Conservation (phyloP, 352 stramenopile genomes). For the Aphanomyces astaci region DNA sequence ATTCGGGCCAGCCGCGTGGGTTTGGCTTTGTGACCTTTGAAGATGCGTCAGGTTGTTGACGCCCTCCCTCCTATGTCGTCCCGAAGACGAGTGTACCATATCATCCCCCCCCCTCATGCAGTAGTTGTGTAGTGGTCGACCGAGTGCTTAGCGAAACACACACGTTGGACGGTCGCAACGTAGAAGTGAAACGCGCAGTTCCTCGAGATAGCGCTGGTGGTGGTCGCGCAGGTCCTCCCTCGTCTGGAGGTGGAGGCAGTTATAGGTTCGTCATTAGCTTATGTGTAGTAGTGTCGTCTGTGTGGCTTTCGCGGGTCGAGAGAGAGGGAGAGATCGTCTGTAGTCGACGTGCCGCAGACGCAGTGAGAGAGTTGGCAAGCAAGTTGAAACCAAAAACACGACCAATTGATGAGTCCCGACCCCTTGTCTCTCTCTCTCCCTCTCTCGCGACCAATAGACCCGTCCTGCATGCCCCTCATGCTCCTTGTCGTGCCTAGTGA, state of each 20-base stretch:
- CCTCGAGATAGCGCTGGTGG: constrained; percentile 68
- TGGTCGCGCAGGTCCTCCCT: constrained; percentile 23
- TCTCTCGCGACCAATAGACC: too few relatives aligned
- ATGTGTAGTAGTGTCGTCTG: background rate
- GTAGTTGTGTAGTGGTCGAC: constrained; percentile 53
- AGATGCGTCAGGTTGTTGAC: constrained; percentile 66
- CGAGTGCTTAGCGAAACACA: constrained; percentile 80
- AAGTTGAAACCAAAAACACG: background rate
- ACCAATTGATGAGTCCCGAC: background rate
- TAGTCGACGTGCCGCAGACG: background rate
- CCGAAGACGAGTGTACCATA: background rate
- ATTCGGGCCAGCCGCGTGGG: constrained; percentile 84
- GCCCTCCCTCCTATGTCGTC: background rate
- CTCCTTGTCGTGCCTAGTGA: constrained; percentile 16
- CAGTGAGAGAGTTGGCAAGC: background rate
- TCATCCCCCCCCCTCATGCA: background rate
- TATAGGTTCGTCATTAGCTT: constrained; percentile 24
- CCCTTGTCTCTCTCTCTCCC: background rate
- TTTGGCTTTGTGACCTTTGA: constrained; percentile 92
- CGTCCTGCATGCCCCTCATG: too few relatives aligned
- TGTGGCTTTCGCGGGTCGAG: constrained; percentile 2
- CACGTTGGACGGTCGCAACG: constrained; percentile 81
- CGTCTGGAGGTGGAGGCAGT: background rate
- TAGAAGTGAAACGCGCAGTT: constrained; percentile 90
- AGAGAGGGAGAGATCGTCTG: constrained; percentile 12